These are phyloP conservation scores for Starmera dryadoides DNA, from an alignment of 805 yeast species.

Conservation along the genomic window DNA sequence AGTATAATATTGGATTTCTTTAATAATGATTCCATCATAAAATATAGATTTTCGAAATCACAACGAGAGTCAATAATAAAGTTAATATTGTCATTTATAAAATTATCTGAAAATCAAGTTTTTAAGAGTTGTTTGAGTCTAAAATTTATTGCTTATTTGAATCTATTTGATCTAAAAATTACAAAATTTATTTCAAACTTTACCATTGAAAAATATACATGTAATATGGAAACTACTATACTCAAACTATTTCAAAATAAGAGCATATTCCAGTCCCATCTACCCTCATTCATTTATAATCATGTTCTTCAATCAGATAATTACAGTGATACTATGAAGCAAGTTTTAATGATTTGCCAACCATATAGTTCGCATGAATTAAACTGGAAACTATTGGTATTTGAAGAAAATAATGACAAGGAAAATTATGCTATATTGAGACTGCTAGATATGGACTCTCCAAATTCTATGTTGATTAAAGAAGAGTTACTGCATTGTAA, in stretches of 20 bases:
- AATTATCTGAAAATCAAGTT: constrained; percentile 8
- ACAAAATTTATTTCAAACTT: constrained; percentile 13
- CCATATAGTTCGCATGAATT: neutral
- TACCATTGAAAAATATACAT: constrained; percentile 3
- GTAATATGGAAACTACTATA: constrained; percentile 3
- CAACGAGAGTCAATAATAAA: constrained; percentile 12
- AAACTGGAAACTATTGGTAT: neutral
- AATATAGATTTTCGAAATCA: constrained; percentile 1
- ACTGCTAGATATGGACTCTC: neutral
- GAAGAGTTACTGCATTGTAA: neutral
- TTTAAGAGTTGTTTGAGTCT: constrained; percentile 15
- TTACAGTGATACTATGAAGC: neutral
- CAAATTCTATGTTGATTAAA: neutral
- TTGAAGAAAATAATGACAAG: too few relatives aligned
- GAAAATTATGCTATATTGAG: neutral
- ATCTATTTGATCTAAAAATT: constrained; percentile 10
- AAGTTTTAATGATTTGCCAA: neutral
- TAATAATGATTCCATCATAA: neutral
- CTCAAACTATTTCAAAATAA: neutral
- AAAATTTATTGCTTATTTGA: constrained; percentile 13
- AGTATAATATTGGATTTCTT: constrained; percentile 7
- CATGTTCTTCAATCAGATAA: neutral
- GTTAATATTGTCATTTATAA: constrained; percentile 13
- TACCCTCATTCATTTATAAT: constrained; percentile 8
- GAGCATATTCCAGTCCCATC: constrained; percentile 7